phyloP scores from a whole-genome alignment of 1,284 basidiomycete species.

The Leccinum cinnamomeum region DNA sequence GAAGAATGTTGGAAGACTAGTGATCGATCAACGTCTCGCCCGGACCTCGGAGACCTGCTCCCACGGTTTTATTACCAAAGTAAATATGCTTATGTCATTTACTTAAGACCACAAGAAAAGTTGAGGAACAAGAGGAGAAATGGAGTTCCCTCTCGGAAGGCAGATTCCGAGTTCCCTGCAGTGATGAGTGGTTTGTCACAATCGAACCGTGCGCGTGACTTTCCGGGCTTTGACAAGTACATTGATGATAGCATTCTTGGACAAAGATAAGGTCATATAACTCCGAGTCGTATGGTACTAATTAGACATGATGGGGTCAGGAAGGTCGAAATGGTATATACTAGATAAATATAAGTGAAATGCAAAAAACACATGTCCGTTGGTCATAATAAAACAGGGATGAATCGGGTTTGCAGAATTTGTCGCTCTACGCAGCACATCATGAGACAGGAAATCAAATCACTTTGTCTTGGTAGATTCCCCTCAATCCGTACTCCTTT shows the following conservation, averaged over 20 bases:
- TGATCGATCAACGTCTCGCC: not conserved
- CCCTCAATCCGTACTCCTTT: not conserved
- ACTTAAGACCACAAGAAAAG: not conserved
- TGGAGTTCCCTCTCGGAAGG: not conserved
- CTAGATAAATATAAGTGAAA: too few species aligned
- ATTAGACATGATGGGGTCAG: not conserved
- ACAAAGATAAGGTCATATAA: not conserved
- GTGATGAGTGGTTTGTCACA: not conserved
- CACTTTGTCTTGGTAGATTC: constrained; percentile 24
- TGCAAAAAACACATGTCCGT: not conserved
- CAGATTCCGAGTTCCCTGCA: too few species aligned
- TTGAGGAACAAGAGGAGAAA: not conserved
- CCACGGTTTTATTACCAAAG: too few species aligned
- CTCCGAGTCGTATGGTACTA: not conserved
- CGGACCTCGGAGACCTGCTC: not conserved
- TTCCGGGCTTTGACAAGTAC: not conserved
- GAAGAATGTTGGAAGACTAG: not conserved
- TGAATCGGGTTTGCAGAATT: not conserved
- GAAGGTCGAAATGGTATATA: not conserved
- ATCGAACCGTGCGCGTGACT: too few species aligned
- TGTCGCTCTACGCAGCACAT: not conserved
- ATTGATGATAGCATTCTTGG: not conserved
- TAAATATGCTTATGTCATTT: too few species aligned
- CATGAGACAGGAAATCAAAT: not conserved
- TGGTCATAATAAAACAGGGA: not conserved